Percentiles rank a stretch among this genome's conserved stretches.
These are phyloP conservation scores for Acacia pycnantha DNA, from an alignment of 331 rosid genomes.

Conservation along the genomic window DNA sequence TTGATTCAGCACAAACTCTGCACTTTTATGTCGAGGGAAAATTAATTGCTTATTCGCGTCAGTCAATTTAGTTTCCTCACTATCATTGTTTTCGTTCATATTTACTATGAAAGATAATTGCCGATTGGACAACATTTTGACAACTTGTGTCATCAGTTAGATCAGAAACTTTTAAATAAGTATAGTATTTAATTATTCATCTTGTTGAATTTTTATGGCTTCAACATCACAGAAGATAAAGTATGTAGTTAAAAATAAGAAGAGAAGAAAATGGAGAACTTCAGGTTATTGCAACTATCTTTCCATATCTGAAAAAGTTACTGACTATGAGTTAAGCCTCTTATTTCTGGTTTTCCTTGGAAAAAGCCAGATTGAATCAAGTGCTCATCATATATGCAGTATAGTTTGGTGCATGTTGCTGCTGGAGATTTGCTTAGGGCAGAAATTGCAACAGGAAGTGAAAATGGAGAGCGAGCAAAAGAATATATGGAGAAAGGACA, in stretches of 20 bases:
- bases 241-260: no score
- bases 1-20: background rate
- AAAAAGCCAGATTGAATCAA: conserved; percentile 45
- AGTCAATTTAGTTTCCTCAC: background rate
- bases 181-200: no score
- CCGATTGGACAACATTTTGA: no score
- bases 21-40: background rate
- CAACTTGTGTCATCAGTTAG: no score
- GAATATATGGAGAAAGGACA: conserved; percentile 83
- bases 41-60: background rate
- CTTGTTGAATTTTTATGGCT: no score
- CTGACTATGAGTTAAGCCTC: conserved; percentile 29
- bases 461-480: conserved; percentile 80
- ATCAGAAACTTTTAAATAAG: no score
- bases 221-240: no score
- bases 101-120: no score
- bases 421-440: conserved; percentile 98
- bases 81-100: no score
- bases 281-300: background rate
- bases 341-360: conserved; percentile 29
- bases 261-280: no score
- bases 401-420: conserved; percentile 82
- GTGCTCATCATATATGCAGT: conserved; percentile 62
- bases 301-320: background rate
- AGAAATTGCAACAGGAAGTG: conserved; percentile 79